phyloP scores from a whole-genome alignment of 2,329 filamentous ascomycete genomes.

The Diatrype stigma region DNA sequence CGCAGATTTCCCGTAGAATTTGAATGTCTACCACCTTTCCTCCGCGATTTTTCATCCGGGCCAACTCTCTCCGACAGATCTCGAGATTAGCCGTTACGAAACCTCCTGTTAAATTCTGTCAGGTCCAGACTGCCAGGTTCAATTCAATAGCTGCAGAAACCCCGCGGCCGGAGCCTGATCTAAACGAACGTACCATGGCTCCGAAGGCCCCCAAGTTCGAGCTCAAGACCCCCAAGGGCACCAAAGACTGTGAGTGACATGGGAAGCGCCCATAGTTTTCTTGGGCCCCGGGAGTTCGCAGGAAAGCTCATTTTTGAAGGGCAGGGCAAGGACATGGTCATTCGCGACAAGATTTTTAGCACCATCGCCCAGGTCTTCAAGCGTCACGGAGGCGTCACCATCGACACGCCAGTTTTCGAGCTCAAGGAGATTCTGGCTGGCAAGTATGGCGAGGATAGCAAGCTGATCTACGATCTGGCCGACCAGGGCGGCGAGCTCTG shows the following conservation, averaged over 20 bases:
- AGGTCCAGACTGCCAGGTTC: neutral
- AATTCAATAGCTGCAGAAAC: neutral
- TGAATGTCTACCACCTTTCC: conserved; percentile 13
- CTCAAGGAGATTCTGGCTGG: neutral
- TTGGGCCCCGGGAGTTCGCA: neutral
- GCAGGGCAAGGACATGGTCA: conserved; percentile 73
- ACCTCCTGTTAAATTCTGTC: neutral
- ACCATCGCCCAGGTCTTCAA: conserved; percentile 43
- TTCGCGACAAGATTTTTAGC: conserved; percentile 74
- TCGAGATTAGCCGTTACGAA: conserved; percentile 1
- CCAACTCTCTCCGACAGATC: conserved; percentile 2
- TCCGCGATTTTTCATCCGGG: conserved; percentile 2
- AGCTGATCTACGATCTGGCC: conserved; percentile 73
- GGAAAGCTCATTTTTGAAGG: conserved; percentile 34
- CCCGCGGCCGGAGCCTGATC: conserved; percentile 4
- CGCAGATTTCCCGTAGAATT: neutral
- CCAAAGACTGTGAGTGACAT: conserved; percentile 66
- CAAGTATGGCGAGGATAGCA: conserved; percentile 29
- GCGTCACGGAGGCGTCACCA: neutral
- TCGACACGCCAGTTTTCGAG: neutral
- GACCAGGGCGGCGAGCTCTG: conserved; percentile 81
- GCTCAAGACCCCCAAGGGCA: conserved; percentile 88
- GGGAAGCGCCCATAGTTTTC: neutral
- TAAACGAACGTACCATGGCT: conserved; percentile 25
- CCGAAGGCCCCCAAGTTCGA: conserved; percentile 52